These are phyloP conservation scores for Verticillium isaacii DNA, from an alignment of 2,329 filamentous ascomycete species.

Conservation along the genomic window DNA sequence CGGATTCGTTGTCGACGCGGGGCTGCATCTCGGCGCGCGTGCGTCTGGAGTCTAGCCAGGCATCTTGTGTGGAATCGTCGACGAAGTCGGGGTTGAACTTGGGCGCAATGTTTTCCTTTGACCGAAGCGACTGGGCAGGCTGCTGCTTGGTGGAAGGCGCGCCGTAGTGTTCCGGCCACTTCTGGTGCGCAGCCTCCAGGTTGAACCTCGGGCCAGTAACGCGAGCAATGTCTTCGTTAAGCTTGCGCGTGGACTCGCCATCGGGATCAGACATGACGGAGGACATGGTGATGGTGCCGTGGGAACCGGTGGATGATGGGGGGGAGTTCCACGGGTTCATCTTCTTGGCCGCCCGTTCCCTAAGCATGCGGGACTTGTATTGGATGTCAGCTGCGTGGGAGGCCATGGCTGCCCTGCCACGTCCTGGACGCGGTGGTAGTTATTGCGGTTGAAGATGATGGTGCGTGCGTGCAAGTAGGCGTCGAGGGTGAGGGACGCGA, in stretches of 20 bases:
- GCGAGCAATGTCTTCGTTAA: conserved; percentile 44
- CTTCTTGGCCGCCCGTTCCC: conserved; percentile 48
- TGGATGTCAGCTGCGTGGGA: conserved; percentile 29
- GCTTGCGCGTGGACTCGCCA: conserved; percentile 47
- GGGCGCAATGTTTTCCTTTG: conserved; percentile 32
- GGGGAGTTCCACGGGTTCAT: conserved; percentile 55
- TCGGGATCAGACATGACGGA: conserved; percentile 49
- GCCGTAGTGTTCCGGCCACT: conserved; percentile 48
- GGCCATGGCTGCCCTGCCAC: conserved; percentile 28
- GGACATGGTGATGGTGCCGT: conserved; percentile 51
- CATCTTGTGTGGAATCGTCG: conserved; percentile 37
- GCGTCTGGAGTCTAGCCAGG: conserved; percentile 33
- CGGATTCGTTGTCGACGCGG: conserved; percentile 47
- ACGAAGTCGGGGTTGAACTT: conserved; percentile 23
- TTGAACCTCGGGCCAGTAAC: conserved; percentile 34
- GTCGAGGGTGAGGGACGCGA: not conserved
- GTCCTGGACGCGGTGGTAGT: conserved; percentile 9
- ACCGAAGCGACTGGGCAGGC: conserved; percentile 17
- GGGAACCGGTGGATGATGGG: conserved; percentile 52
- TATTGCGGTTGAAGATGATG: not conserved
- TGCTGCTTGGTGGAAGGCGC: conserved; percentile 26
- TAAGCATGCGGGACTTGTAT: conserved; percentile 43
- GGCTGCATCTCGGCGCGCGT: conserved; percentile 48
- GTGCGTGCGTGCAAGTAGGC: not conserved
- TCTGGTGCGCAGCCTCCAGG: conserved; percentile 40